These are phyloP conservation scores for Auriculariales sp. DNA, from an alignment of 768 basidiomycete genomes.

Conservation along the genomic window DNA sequence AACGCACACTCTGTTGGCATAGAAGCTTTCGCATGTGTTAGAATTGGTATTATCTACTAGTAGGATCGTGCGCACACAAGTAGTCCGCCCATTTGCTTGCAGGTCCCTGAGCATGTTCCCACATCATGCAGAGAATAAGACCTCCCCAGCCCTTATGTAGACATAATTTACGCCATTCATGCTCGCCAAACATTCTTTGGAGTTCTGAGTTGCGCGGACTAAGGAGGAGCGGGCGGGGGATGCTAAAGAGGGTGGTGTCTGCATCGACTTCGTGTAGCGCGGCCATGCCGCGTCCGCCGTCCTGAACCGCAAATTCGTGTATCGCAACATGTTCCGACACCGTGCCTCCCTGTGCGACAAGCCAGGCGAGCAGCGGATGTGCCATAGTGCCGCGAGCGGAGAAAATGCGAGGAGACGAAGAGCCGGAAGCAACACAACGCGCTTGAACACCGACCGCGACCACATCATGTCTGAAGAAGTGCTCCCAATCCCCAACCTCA, in stretches of 20 bases:
- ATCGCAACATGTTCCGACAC: constrained; percentile 25
- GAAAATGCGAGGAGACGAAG: no score
- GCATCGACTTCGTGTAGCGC: constrained; percentile 61
- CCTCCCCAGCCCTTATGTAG: constrained; percentile 72
- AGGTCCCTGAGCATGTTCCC: constrained; percentile 59
- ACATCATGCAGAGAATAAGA: constrained; percentile 90
- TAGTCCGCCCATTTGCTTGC: constrained; percentile 60
- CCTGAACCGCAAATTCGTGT: constrained; percentile 25
- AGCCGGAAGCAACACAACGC: no score
- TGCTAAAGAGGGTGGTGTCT: constrained; percentile 48
- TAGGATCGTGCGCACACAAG: constrained; percentile 33
- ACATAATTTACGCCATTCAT: constrained; percentile 45
- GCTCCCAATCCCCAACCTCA: constrained; percentile 76
- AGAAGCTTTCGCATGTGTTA: neutral
- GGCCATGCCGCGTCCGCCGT: constrained; percentile 53
- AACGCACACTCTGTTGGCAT: neutral
- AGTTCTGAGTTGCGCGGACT: constrained; percentile 66
- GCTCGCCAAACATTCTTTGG: constrained; percentile 38
- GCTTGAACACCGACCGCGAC: no score
- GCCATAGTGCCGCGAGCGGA: no score
- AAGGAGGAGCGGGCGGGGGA: constrained; percentile 65
- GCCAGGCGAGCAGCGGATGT: constrained; percentile 36
- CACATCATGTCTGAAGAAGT: constrained; percentile 77
- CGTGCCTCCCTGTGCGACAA: constrained; percentile 31
- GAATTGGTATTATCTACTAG: neutral